Base-by-base conservation (phyloP, 2,329 filamentous ascomycete genomes). In the Lasiodiplodia hormozganensis region DNA sequence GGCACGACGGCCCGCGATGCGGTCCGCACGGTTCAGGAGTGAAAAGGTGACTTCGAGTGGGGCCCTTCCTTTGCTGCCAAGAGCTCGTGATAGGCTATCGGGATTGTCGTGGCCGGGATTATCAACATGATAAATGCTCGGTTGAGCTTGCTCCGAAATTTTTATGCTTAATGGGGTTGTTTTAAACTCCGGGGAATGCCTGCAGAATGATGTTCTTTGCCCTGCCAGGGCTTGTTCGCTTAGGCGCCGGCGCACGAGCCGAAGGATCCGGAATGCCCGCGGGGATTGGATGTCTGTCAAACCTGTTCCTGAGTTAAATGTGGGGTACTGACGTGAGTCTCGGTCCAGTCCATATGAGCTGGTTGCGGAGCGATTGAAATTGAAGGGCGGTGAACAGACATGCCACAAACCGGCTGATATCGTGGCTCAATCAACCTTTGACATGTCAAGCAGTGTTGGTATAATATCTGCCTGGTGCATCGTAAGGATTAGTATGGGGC, bases 181-280 rank as follows among this genome's bases (percentile, higher is more conserved):
- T 34, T 57, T 57, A 21, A 14, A 23, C 28, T 57, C 54, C 31
- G 31, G 34, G 54, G 43, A 47, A 57, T 53, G 54, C 31, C 34
- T 57, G 54, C 21, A 57, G 31, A 38, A 8, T 23, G 54, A 38
- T 57, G 31, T 47, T 47, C n/a, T 40, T 14, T n/a, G 21, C 31
- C 10, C 21, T 53, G 25, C 54, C 34, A 23, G 54, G 54, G n/a
- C n/a, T 31, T 21, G 8, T 28, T 57, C 54, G 54, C 54, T 38
- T 57, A 57, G n/a, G 31, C 54, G 18, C 54, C 54, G 54, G 54
- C 54, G 54, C 54, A 57, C 31, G n/a, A 21, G n/a, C 54, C 54
- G 54, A 57, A 57, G 25, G 18, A 23, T 18, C 54, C 54, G 54
- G 25, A 25, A 38, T 57, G 54, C 31, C 43, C n/a, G 21, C 43